Percentiles rank a stretch among this genome's conserved stretches.
These are phyloP conservation scores for Lomentospora prolificans DNA, from an alignment of 2,329 filamentous ascomycete genomes.

Conservation along the genomic window DNA sequence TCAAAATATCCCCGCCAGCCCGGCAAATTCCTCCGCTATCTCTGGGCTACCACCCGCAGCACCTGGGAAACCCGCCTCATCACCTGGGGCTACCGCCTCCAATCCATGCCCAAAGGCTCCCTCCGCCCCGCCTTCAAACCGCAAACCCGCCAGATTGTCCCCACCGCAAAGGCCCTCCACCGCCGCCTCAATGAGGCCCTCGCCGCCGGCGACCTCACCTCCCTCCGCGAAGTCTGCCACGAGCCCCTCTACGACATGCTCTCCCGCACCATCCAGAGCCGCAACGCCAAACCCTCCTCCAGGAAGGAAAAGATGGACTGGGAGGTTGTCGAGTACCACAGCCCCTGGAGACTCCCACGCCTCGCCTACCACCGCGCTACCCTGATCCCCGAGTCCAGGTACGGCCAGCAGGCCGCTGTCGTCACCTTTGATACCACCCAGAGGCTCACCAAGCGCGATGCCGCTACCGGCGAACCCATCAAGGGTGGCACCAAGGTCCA, in stretches of 20 bases:
- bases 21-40: slow-evolving; percentile 23
- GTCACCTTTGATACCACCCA: slow-evolving; percentile 50
- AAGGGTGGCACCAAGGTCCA: slow-evolving; percentile 39
- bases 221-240: slow-evolving; percentile 44
- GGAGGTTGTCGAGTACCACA: slow-evolving; percentile 43
- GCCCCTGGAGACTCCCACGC: slow-evolving; percentile 29
- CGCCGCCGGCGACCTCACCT: slow-evolving; percentile 43
- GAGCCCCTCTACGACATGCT: slow-evolving; percentile 42
- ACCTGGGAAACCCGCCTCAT: slow-evolving; percentile 24
- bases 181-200: slow-evolving; percentile 50
- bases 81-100: slow-evolving; percentile 26
- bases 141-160: slow-evolving; percentile 29
- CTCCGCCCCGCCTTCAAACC: slow-evolving; percentile 33
- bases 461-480: slow-evolving; percentile 26
- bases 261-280: slow-evolving; percentile 39
- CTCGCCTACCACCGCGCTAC: slow-evolving; percentile 44
- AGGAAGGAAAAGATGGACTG: slow-evolving; percentile 36
- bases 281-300: slow-evolving; percentile 21
- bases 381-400: slow-evolving; percentile 22
- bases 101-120: slow-evolving; percentile 34
- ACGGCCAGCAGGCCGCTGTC: slow-evolving; percentile 40
- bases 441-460: slow-evolving; percentile 33
- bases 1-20: slow-evolving; percentile 22
- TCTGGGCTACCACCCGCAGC: slow-evolving; percentile 18
- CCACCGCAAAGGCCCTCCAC: slow-evolving; percentile 50